Evolutionary conservation across 495 filamentous ascomycete species (phyloP), one percentile per base, ranked within the genome.

Genomic region (Talaromyces liani): DNA sequence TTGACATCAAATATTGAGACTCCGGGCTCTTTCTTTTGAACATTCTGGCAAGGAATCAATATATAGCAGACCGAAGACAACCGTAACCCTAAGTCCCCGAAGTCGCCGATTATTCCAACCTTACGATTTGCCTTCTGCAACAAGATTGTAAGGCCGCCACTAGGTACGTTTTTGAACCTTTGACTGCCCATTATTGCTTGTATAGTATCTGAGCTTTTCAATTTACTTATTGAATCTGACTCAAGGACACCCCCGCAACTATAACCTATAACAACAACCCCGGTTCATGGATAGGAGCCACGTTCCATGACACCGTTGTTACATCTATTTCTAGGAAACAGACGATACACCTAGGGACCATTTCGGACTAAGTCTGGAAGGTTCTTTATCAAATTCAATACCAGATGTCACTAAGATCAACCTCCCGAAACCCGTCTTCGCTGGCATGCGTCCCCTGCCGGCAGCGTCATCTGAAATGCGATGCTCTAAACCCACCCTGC

Each of bases 401-500:
- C 39, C n/a, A 45, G 9, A 45, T 45, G 39, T 18, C 39, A 45
- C n/a, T 45, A 18, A 45, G 39, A 45, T 45, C 39, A 57, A 57
- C 25, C 61, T 45, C 18, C 54, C 64, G 41, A 18, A 45, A 45
- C 39, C 39, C 39, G 14, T 54, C 51, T 10, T 54, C 65, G 22
- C 63, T 66, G 5, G 65, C 65, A 14, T 66, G 65, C 51, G 47
- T 54, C 33, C 41, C 57, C 16, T 66, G 65, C 34, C 63, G 65
- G 16, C 65, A 60, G 27, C 22, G 64, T 3, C 65, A 66, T 55
- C 34, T 66, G 14, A 66, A 66, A 64, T 66, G 65, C 33, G 63
- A 66, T 33, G 63, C 49, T 16, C 7, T 34, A 64, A 36, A 22
- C 14, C 62, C 62, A 12, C 14, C 54, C 1, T 64, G 62, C 31